Base-by-base conservation (phyloP, 768 basidiomycete species). In the Suillus spraguei region DNA sequence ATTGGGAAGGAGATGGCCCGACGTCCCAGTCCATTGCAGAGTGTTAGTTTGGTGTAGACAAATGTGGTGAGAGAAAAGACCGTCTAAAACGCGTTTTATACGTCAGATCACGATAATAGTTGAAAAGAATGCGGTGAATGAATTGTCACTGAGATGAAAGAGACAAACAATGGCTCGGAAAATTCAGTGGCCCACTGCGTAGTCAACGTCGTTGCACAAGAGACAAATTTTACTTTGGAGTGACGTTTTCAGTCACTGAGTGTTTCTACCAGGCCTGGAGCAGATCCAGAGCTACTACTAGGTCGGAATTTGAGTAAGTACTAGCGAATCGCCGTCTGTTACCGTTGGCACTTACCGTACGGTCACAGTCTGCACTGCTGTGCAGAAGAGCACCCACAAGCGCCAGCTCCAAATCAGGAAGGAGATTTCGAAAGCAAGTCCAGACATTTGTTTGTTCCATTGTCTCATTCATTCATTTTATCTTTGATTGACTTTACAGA, bases 21-120 rank as follows among this genome's bases (percentile, higher is more conserved):
- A 58, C 20, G 39, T 58, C 56, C 24, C 39, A 58, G 56, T 58
- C 56, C 56, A 58, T 58, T 28, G 56, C 22, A 41, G 39, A 22
- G 56, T 28, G 36, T 41, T 11, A 58, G 38, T 24, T 39, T 28
- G 39, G 24, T 32, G 10, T 39, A 11, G 20, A 41, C 16, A 41
- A 13, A 20, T 39, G 56, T 32, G 39, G 22, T 41, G 22, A 41
- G 39, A 58, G 16, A 58, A 28, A 41, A 41, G 24, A 58, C 24
- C 39, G 24, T 39, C 47, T 20, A 20, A 41, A 17, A 28, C 24
- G 7, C 17, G 24, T 20, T 58, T 58, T 58, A 58, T 58, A 58
- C 11, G 56, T 28, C 28, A 11, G 56, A 41, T 13, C 24, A 17
- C 24, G 28, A 58, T 38, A 16, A 9, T 28, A n/a, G 16, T 56